Base-by-base conservation (phyloP, 1,139 yeast genomes). In the Hanseniaspora sp. region DNA sequence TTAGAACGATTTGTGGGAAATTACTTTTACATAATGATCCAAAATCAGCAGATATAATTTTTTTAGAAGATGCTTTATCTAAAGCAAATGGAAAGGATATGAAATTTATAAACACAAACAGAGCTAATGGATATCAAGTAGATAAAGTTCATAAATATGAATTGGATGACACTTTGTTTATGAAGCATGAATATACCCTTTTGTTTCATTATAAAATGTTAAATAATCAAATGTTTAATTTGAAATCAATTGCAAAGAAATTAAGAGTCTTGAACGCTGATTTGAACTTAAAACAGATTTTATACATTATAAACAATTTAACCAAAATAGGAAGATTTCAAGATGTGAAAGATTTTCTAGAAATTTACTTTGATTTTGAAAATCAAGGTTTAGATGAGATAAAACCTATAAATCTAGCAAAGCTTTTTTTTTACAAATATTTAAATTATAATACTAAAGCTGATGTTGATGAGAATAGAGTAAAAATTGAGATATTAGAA, bases 281-380 rank as follows among this genome's bases (percentile, higher is more conserved):
- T 15, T 17, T 51, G 9, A 39, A 15, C 3, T 5, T 39, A 17
- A 13, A 39, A 1, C 54, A 51, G n/a, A 2, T 51, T 15, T 38
- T 31, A 29, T 51, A 51, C 33, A 51, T 51, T 2, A 38, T 51
- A 6, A 28, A 51, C 7, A 51, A 51, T 23, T n/a, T 38, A 6
- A 51, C 45, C 42, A 51, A 45, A 15, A 13, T 47, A 9, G 54
- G 54, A 1, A 44, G 48, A 40, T 33, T 38, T n/a, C 15, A 45
- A 18, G 54, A 51, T 18, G 17, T 45, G 2, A 34, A 39, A 15
- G 38, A 34, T 6, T 15, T 51, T 7, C 17, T 28, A 35, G 13
- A 17, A 17, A n/a, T 6, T 7, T 23, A 39, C 8, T n/a, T 28
- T 2, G 34, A 41, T 29, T 33, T 18, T 13, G 46, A 40, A 40